Conservation (phyloP, 2,329 filamentous ascomycete genomes). For the Ceratocystis ficicola region DNA sequence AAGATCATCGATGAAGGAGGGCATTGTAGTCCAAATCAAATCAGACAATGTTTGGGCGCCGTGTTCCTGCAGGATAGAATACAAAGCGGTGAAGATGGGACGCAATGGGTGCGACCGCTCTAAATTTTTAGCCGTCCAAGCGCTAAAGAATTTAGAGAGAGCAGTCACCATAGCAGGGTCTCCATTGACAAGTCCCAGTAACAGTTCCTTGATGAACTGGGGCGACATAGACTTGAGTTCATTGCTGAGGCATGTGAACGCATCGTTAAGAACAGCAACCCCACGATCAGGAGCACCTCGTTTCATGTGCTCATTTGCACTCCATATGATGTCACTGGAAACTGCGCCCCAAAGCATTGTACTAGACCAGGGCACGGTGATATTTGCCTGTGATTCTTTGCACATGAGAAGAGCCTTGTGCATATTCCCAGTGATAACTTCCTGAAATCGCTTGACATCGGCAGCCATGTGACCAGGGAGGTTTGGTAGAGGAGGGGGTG, state of each 20-base stretch:
- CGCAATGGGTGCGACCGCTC: slow-evolving; percentile 35
- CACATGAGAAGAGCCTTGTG: slow-evolving; percentile 36
- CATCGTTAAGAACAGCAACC: slow-evolving; percentile 33
- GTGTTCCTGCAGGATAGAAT: slow-evolving; percentile 37
- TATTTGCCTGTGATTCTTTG: slow-evolving; percentile 31
- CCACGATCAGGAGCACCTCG: slow-evolving; percentile 32
- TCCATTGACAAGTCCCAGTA: slow-evolving; percentile 35
- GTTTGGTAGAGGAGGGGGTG: slow-evolving; percentile 35
- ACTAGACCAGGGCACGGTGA: slow-evolving; percentile 33
- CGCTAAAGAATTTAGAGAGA: slow-evolving; percentile 36
- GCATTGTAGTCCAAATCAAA: slow-evolving; percentile 33
- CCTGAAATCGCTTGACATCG: slow-evolving; percentile 35
- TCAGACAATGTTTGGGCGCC: slow-evolving; percentile 35
- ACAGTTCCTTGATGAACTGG: slow-evolving; percentile 34
- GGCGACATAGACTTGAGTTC: slow-evolving; percentile 35
- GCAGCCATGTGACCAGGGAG: slow-evolving; percentile 33
- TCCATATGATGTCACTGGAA: slow-evolving; percentile 35
- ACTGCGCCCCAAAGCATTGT: slow-evolving; percentile 36
- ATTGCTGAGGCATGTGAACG: slow-evolving; percentile 34
- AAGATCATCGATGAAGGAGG: slow-evolving; percentile 35
- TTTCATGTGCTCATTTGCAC: slow-evolving; percentile 36
- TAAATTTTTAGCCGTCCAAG: slow-evolving; percentile 35
- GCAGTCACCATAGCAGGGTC: slow-evolving; percentile 37
- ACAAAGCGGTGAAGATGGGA: slow-evolving; percentile 34
- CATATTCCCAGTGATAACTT: slow-evolving; percentile 35